Evolutionary conservation across 1,284 basidiomycete species (phyloP), one percentile per base, ranked within the genome.

Genomic region (Malassezia sp.): DNA sequence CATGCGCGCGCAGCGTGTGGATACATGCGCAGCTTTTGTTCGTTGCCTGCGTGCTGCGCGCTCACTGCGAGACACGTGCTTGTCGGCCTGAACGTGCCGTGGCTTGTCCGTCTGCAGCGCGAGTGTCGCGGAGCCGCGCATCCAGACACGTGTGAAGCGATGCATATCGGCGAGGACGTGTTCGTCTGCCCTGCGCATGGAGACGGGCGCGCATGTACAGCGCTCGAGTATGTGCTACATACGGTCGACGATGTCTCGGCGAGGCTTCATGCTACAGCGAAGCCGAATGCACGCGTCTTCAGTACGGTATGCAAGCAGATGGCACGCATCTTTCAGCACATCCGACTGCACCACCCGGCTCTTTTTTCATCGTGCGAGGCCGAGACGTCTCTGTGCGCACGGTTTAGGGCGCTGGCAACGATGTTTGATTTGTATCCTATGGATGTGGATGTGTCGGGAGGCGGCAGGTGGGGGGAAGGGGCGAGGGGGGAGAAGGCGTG

Each of bases 161-260:
- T 96, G 90, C 91, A 91, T 70, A 89, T 90, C 12, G 85, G 84
- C 41, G 87, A 95, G 74, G 95, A 90, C 87, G 76, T 88, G 33
- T 96, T 91, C 72, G 75, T 96, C 3, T 97, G 91, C 63, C 89
- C 91, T 23, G 88, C 89, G 0, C 90, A 95, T 60, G 61, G 60
- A 22, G 66, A 67, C 22, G 63, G 63, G 24, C 60, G 60, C 21
- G 56, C 64, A 39, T 97, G 91, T 73, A 90, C 85, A 67, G 91
- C 90, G 1, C 91, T 95, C 46, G 90, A 95, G 74, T 96, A 96
- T 72, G 93, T 91, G 52, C 75, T 89, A 7, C 91, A 96, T 71
- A 91, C 89, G 0, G 76, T 93, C 11, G 90, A 95, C 73, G 87
- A 84, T 55, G 87, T 89, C 5, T 88, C 87, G 0, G 85, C 86